A percentile compares a stretch with the other conserved stretches of the same genome.
phyloP scores from a whole-genome alignment of 108 stramenopile genomes.

The Skeletonema menzelii region DNA sequence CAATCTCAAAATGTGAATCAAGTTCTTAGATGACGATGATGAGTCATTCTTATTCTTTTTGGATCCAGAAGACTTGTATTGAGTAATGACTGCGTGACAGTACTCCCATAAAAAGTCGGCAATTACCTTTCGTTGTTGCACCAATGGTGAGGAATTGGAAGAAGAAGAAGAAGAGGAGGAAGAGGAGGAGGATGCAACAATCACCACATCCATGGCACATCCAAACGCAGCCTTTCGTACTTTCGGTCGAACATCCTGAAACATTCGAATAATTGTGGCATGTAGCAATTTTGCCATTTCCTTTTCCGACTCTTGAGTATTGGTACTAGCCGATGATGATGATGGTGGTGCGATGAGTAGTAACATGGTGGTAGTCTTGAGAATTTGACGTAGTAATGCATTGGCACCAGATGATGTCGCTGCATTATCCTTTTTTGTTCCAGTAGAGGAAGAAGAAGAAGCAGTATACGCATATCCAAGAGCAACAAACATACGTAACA shows the following conservation, averaged over 20 bases:
- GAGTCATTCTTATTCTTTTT: neutral
- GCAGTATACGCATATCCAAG: slow-evolving; percentile 28
- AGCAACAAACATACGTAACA: slow-evolving; percentile 55
- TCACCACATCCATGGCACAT: slow-evolving; percentile 46
- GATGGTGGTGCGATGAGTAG: slow-evolving; percentile 17
- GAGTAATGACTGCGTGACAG: slow-evolving; percentile 21
- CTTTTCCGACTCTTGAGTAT: slow-evolving; percentile 32
- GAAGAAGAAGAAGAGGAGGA: neutral
- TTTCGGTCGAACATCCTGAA: slow-evolving; percentile 55
- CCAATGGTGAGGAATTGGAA: neutral
- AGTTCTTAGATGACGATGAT: slow-evolving; percentile 2
- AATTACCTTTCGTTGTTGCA: slow-evolving; percentile 12
- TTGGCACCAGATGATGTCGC: slow-evolving; percentile 14
- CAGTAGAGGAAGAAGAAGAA: neutral
- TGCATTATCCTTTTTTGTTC: neutral
- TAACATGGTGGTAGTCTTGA: slow-evolving; percentile 17
- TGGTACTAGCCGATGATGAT: slow-evolving; percentile 19
- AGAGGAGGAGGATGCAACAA: slow-evolving; percentile 17
- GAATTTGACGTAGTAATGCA: slow-evolving; percentile 37
- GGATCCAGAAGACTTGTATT: neutral
- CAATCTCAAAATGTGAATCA: slow-evolving; percentile 37
- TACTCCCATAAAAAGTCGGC: slow-evolving; percentile 36
- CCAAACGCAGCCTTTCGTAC: slow-evolving; percentile 59
- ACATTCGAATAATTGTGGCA: slow-evolving; percentile 50
- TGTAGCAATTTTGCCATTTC: slow-evolving; percentile 45